phyloP scores from a whole-genome alignment of 768 basidiomycete genomes.

The Harrya chromipes region DNA sequence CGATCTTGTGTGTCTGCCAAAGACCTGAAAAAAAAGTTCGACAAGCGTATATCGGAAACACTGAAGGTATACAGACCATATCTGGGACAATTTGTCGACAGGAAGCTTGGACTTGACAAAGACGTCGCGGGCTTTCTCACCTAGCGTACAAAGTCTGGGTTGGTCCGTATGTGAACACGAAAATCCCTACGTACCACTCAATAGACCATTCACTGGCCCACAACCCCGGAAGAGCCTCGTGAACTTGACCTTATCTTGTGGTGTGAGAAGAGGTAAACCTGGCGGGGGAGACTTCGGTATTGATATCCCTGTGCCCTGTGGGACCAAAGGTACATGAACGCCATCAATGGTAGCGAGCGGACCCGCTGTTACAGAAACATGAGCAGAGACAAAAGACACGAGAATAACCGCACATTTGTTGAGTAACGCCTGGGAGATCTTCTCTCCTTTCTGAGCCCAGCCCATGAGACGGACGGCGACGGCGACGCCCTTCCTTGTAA shows the following conservation, averaged over 20 bases:
- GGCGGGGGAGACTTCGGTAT: slow-evolving; percentile 60
- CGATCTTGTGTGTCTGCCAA: slow-evolving; percentile 94
- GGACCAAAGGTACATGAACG: slow-evolving; percentile 45
- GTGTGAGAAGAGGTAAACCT: slow-evolving; percentile 63
- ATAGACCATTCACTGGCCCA: slow-evolving; percentile 70
- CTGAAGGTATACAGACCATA: slow-evolving; percentile 61
- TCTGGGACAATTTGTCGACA: slow-evolving; percentile 84
- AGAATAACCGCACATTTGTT: slow-evolving; percentile 58
- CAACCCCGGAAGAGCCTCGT: slow-evolving; percentile 69
- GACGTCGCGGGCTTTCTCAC: slow-evolving; percentile 84
- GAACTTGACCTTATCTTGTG: slow-evolving; percentile 85
- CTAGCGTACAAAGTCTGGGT: slow-evolving; percentile 35
- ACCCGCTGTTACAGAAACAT: slow-evolving; percentile 55
- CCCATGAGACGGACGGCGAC: slow-evolving; percentile 89
- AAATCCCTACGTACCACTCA: slow-evolving; percentile 58
- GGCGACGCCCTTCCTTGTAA: slow-evolving; percentile 84
- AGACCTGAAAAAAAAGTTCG: slow-evolving; percentile 50
- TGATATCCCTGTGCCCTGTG: slow-evolving; percentile 55
- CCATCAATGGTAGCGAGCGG: slow-evolving; percentile 82
- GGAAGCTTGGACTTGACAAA: slow-evolving; percentile 90
- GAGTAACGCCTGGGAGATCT: slow-evolving; percentile 56
- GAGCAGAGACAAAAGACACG: slow-evolving; percentile 7
- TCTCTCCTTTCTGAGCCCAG: slow-evolving; percentile 86
- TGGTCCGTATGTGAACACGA: neutral
- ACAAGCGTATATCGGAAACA: neutral